Conservation (phyloP, 305 asterid genomes). For the Lippia alba region DNA sequence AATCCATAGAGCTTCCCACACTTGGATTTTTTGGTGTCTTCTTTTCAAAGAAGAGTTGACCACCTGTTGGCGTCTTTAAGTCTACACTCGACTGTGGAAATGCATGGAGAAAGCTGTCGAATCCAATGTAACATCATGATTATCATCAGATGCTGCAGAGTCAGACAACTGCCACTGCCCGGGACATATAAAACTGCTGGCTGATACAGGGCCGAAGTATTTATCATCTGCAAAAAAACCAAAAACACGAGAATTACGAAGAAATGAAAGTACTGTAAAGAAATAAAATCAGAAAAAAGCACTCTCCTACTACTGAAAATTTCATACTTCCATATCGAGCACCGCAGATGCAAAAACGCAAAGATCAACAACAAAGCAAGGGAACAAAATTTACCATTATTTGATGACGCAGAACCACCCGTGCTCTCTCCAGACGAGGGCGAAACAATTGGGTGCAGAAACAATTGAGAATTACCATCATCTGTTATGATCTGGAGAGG, state of each 20-base stretch:
- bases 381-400: slow-evolving; percentile 67
- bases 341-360: slow-evolving; percentile 1
- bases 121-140: slow-evolving; percentile 93
- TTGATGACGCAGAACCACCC: slow-evolving; percentile 85
- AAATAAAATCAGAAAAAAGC: slow-evolving; percentile 16
- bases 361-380: slow-evolving; percentile 15
- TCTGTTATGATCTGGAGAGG: too few species aligned
- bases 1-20: slow-evolving; percentile 66
- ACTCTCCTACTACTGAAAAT: slow-evolving; percentile 9
- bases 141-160: slow-evolving; percentile 83
- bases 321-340: neutral
- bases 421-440: slow-evolving; percentile 90
- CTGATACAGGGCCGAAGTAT: slow-evolving; percentile 95
- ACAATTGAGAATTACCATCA: slow-evolving; percentile 53
- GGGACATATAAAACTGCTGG: slow-evolving; percentile 85
- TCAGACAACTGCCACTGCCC: slow-evolving; percentile 75
- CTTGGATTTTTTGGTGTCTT: slow-evolving; percentile 66
- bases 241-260: neutral
- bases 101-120: slow-evolving; percentile 99
- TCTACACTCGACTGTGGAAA: slow-evolving; percentile 76
- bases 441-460: slow-evolving; percentile 70
- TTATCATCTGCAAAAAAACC: slow-evolving; percentile 70
- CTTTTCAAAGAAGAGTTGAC: slow-evolving; percentile 68
- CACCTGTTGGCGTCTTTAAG: slow-evolving; percentile 76
- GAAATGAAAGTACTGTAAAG: slow-evolving; percentile 25